Evolutionary conservation across 108 stramenopile genomes (phyloP).

Genomic region (Cyclotella distinguenda): DNA sequence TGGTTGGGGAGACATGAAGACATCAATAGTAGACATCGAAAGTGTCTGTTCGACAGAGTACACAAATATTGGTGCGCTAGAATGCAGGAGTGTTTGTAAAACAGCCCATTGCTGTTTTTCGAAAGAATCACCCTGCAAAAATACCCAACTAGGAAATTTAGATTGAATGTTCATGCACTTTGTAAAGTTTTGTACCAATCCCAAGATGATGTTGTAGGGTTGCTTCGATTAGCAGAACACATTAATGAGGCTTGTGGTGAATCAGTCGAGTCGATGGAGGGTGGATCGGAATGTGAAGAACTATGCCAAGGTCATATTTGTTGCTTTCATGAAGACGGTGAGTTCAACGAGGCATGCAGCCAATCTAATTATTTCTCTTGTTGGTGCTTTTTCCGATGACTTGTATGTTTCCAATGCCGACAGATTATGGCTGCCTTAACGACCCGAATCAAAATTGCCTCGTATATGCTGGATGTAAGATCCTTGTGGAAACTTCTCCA

Average conservation of each 20-base stretch:
- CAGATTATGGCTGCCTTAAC: conserved; percentile 27
- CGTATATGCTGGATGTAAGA: conserved; percentile 36
- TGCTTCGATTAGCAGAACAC: conserved; percentile 19
- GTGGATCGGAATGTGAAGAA: conserved; percentile 24
- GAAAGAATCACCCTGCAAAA: conserved; percentile 19
- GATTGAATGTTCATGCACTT: conserved; percentile 20
- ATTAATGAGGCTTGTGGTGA: conserved; percentile 29
- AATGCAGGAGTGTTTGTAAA: conserved; percentile 41
- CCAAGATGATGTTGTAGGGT: conserved; percentile 4
- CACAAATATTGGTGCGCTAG: conserved; percentile 33
- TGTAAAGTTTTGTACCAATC: conserved; percentile 35
- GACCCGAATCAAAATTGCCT: conserved; percentile 32
- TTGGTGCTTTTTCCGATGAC: not conserved
- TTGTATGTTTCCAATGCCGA: not conserved
- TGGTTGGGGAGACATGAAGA: conserved; percentile 20
- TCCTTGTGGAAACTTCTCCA: conserved; percentile 16
- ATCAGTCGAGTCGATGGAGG: conserved; percentile 7
- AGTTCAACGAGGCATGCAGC: not conserved
- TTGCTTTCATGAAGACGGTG: conserved; percentile 31
- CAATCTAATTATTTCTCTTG: not conserved
- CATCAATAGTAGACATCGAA: conserved; percentile 13
- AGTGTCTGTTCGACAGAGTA: conserved; percentile 27
- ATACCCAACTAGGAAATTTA: conserved; percentile 26
- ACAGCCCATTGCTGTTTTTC: conserved; percentile 44
- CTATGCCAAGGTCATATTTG: conserved; percentile 29